A percentile compares a stretch with the other conserved stretches of the same genome.
Evolutionary conservation across 176 grass and related monocot genomes (phyloP).

Genomic region (Olyra latifolia): DNA sequence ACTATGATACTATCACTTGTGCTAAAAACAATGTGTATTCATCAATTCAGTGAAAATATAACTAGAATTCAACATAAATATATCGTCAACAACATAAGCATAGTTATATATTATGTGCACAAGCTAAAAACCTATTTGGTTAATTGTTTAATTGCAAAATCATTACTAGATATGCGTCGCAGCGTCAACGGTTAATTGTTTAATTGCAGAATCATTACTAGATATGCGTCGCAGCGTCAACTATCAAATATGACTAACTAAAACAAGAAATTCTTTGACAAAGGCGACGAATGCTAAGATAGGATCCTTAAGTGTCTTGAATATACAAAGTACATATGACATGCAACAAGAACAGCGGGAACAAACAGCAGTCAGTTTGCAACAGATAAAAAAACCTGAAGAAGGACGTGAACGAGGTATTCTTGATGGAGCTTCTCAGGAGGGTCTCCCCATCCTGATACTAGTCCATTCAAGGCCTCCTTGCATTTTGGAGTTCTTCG

Average conservation of each 20-base stretch:
- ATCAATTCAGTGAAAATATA: too few species aligned
- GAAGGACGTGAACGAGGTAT: slow-evolving; percentile 54
- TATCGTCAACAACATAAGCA: not conserved
- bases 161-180: too few species aligned
- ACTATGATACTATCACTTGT: not conserved
- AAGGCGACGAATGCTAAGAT: not conserved
- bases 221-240: too few species aligned
- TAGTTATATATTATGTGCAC: not conserved
- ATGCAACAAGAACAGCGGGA: not conserved
- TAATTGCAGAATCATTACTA: too few species aligned
- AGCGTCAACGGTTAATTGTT: not conserved
- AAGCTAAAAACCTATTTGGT: not conserved
- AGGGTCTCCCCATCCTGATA: slow-evolving; percentile 94
- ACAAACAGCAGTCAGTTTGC: not conserved
- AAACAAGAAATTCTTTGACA: not conserved
- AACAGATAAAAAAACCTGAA: slow-evolving; percentile 49
- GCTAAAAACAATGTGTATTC: not conserved
- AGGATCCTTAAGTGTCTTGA: not conserved
- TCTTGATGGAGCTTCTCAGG: slow-evolving; percentile 98
- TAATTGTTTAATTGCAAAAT: not conserved
- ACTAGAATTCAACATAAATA: too few species aligned
- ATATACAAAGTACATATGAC: not conserved
- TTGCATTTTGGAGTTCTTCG: slow-evolving; percentile 96
- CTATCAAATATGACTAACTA: not conserved
- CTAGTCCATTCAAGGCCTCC: slow-evolving; percentile 88